phyloP scores from a whole-genome alignment of 257 asterid genomes.

The Penstemon newberryi region DNA sequence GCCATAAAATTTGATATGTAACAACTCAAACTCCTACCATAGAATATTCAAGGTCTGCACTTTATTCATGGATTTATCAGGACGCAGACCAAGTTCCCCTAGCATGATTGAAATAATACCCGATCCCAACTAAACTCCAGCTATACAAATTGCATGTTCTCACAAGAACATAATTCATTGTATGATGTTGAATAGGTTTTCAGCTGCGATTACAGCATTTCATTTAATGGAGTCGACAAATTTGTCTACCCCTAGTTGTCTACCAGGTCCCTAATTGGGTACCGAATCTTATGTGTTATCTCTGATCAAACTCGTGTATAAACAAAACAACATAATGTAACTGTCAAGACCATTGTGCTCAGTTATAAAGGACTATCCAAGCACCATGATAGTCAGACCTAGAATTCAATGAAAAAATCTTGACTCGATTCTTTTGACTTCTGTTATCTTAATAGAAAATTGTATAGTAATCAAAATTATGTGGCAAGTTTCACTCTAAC shows the following conservation, averaged over 20 bases:
- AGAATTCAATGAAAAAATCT: not conserved
- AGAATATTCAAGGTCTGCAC: not conserved
- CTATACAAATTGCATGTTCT: constrained; percentile 10
- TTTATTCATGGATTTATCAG: not conserved
- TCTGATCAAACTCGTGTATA: constrained; percentile 20
- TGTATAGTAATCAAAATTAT: not conserved
- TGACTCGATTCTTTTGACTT: not conserved
- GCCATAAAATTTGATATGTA: not conserved
- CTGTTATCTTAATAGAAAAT: not conserved
- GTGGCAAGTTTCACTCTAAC: constrained; percentile 7
- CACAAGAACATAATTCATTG: not conserved
- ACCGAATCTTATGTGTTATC: too few relatives aligned
- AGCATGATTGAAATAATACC: not conserved
- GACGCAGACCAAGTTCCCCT: not conserved
- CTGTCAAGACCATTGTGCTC: too few relatives aligned
- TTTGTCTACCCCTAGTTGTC: not conserved
- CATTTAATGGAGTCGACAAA: not conserved
- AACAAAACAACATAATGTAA: not conserved
- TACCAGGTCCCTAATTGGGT: constrained; percentile 13
- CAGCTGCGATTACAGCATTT: not conserved
- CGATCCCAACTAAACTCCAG: constrained; percentile 6
- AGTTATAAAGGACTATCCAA: too few relatives aligned
- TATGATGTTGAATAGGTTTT: not conserved
- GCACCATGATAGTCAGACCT: too few relatives aligned
- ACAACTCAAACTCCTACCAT: constrained; percentile 13